A percentile compares a stretch with the other conserved stretches of the same genome.
Evolutionary conservation across 1,284 basidiomycete genomes (phyloP).

Genomic region (Kwoniella shivajii): DNA sequence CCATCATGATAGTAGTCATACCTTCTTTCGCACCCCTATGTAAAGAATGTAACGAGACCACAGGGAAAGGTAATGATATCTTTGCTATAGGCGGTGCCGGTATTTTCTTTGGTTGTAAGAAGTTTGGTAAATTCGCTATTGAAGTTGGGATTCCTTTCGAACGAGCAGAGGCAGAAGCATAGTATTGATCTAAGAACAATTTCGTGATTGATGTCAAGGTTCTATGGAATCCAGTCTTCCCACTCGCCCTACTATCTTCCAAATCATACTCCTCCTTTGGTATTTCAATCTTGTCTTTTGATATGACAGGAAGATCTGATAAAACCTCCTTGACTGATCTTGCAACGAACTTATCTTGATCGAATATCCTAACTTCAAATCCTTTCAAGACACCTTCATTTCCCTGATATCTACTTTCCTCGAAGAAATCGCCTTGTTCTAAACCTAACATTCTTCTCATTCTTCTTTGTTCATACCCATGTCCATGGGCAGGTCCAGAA

Average conservation of each 20-base stretch:
- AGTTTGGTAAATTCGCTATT: conserved; percentile 26
- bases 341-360: conserved; percentile 16
- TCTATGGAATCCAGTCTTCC: conserved; percentile 29
- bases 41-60: conserved; percentile 61
- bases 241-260: background rate
- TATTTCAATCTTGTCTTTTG: background rate
- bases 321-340: background rate
- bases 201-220: conserved; percentile 26
- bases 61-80: conserved; percentile 41
- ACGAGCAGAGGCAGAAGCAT: background rate
- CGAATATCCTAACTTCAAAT: conserved; percentile 38
- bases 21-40: conserved; percentile 65
- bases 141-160: background rate
- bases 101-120: conserved; percentile 40
- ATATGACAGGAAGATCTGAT: background rate
- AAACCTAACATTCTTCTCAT: conserved; percentile 44
- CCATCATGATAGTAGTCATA: conserved; percentile 80
- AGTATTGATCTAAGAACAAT: conserved; percentile 34
- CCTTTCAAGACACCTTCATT: conserved; percentile 32
- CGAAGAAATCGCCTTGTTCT: conserved; percentile 48
- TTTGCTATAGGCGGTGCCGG: conserved; percentile 44
- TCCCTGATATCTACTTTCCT: conserved; percentile 46
- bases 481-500: conserved; percentile 35
- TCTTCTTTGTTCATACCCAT: conserved; percentile 45
- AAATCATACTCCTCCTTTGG: background rate